Conservation (phyloP, 2,329 filamentous ascomycete species). For the Talaromyces sp. region DNA sequence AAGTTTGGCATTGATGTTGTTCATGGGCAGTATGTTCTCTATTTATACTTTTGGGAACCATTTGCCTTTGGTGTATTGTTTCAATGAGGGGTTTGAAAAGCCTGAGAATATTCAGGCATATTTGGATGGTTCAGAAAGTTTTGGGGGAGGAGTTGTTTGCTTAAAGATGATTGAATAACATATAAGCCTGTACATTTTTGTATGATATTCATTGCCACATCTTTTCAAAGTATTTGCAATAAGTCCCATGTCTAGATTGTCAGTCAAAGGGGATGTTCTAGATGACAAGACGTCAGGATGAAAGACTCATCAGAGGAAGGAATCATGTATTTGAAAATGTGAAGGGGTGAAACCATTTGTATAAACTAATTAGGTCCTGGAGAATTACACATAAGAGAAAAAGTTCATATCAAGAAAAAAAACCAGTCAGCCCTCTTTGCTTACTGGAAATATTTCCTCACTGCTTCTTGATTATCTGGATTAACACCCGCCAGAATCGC, state of each 20-base stretch:
- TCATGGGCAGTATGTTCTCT: not conserved
- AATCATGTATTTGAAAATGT: not conserved
- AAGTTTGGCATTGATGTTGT: too few relatives aligned
- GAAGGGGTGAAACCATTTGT: not conserved
- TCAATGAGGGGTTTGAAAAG: not conserved
- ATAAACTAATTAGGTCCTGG: not conserved
- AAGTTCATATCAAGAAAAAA: slow-evolving; percentile 1
- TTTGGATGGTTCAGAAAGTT: not conserved
- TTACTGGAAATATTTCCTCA: slow-evolving; percentile 72
- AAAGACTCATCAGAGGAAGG: not conserved
- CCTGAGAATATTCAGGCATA: not conserved
- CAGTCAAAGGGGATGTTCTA: not conserved
- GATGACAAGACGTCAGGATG: not conserved
- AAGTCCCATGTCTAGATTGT: not conserved
- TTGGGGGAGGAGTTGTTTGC: not conserved
- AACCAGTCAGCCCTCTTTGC: not conserved
- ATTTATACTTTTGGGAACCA: not conserved
- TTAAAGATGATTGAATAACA: not conserved
- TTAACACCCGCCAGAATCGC: slow-evolving; percentile 72
- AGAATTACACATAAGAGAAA: slow-evolving; percentile 4
- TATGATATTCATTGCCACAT: not conserved
- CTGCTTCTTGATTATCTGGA: slow-evolving; percentile 74
- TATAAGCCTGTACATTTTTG: not conserved
- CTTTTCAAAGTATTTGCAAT: not conserved
- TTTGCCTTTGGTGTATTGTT: not conserved